phyloP scores from a whole-genome alignment of 345 rosid genomes.

The Cardamine occulta region DNA sequence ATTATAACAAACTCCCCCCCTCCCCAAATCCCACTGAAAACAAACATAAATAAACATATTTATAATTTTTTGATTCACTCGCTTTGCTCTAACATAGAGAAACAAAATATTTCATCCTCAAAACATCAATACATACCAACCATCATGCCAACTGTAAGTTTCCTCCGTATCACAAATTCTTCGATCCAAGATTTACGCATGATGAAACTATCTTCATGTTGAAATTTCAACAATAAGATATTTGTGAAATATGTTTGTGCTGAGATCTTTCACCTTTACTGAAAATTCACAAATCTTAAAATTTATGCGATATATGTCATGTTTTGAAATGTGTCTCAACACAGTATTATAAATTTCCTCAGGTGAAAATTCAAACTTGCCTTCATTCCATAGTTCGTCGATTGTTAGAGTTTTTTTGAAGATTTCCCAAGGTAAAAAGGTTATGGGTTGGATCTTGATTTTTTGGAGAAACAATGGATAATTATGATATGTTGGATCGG shows the following conservation, averaged over 20 bases:
- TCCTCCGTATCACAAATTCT: slow-evolving; percentile 31
- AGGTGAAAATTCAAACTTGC: slow-evolving; percentile 1
- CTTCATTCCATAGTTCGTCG: not conserved
- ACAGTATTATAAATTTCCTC: not conserved
- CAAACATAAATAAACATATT: not conserved
- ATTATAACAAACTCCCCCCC: not conserved
- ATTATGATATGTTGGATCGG: not conserved
- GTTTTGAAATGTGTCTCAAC: not conserved
- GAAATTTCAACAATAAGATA: slow-evolving; percentile 10
- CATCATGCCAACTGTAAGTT: slow-evolving; percentile 31
- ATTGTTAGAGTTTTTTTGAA: slow-evolving; percentile 6
- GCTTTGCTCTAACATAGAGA: slow-evolving; percentile 10
- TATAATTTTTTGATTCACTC: not conserved
- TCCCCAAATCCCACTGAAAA: too few species aligned
- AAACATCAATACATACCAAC: slow-evolving; percentile 33
- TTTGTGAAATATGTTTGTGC: slow-evolving; percentile 25
- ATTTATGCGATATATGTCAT: not conserved
- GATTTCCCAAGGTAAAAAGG: slow-evolving; percentile 1
- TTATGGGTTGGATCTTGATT: slow-evolving; percentile 31
- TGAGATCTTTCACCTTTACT: slow-evolving; percentile 2
- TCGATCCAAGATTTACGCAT: slow-evolving; percentile 27
- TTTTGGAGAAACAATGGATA: not conserved
- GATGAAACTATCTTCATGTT: not conserved
- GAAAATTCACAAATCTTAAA: not conserved
- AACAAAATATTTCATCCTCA: not conserved